Evolutionary conservation across 2,329 filamentous ascomycete species (phyloP).

Genomic region (Fusarium falciforme): DNA sequence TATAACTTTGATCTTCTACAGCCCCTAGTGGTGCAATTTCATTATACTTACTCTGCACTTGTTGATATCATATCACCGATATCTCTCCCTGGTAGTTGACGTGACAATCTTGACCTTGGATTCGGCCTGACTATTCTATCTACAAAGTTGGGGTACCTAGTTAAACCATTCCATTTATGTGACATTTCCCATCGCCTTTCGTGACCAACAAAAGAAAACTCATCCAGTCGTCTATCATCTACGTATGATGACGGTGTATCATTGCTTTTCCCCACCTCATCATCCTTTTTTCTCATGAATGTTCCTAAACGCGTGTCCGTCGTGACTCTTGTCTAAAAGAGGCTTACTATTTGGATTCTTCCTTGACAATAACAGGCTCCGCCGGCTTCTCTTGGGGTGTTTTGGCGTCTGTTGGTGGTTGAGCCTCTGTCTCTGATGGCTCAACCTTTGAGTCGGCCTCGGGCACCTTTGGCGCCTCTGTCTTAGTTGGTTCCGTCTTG

Average conservation of each 20-base stretch:
- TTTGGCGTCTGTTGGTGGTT: not conserved
- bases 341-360: constrained; percentile 9
- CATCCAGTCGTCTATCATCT: constrained; percentile 29
- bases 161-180: constrained; percentile 11
- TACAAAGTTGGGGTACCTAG: not conserved
- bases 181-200: constrained; percentile 14
- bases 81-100: not conserved
- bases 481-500: constrained; percentile 1
- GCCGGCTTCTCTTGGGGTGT: not conserved
- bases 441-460: not conserved
- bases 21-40: constrained; percentile 1
- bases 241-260: constrained; percentile 5
- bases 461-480: constrained; percentile 2
- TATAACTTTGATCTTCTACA: not conserved
- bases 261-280: not conserved
- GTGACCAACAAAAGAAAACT: constrained; percentile 31
- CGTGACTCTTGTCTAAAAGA: not conserved
- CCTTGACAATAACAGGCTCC: not conserved
- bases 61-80: not conserved
- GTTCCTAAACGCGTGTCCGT: not conserved
- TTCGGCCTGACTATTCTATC: constrained; percentile 4
- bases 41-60: not conserved
- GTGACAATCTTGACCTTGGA: not conserved
- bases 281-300: not conserved
- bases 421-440: not conserved